Percentiles rank a stretch among this genome's conserved stretches.
phyloP scores from a whole-genome alignment of 2,329 filamentous ascomycete genomes.

The Lachnellula cervina region DNA sequence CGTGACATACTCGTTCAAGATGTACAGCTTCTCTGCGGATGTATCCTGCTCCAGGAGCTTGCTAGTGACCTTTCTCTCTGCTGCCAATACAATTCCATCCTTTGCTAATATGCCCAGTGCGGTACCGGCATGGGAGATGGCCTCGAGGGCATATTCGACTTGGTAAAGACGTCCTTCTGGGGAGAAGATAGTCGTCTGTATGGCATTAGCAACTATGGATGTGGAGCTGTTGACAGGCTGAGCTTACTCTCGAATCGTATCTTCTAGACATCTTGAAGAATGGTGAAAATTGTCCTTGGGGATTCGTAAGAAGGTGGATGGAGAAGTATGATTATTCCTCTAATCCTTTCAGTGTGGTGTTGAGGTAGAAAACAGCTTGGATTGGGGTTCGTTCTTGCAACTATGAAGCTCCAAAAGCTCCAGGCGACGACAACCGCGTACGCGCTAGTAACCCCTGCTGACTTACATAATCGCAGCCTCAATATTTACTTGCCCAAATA shows the following conservation, averaged over 20 bases:
- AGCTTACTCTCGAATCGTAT: conserved; percentile 90
- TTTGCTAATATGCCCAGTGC: conserved; percentile 94
- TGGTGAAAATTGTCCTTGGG: neutral
- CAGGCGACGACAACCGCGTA: conserved; percentile 16
- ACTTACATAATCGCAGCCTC: neutral
- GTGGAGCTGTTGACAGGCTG: conserved; percentile 13
- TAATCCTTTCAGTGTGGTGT: neutral
- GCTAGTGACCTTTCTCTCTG: conserved; percentile 98
- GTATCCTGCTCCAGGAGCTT: conserved; percentile 99
- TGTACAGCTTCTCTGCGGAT: conserved; percentile 99
- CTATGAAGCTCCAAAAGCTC: conserved; percentile 8
- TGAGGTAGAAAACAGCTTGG: neutral
- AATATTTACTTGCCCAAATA: conserved; percentile 1
- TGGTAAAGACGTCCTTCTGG: conserved; percentile 97
- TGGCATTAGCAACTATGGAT: conserved; percentile 17
- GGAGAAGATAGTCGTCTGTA: conserved; percentile 97
- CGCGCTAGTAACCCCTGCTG: conserved; percentile 4
- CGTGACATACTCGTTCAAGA: conserved; percentile 81
- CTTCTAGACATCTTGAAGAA: conserved; percentile 73
- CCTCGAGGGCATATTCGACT: conserved; percentile 98
- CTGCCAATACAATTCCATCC: conserved; percentile 96
- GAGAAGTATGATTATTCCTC: neutral
- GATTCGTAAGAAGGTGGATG: neutral
- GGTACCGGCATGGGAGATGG: conserved; percentile 96
- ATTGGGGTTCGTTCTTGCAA: neutral